Evolutionary conservation across 805 yeast genomes (phyloP).

Genomic region (Sugiyamaella americana): DNA sequence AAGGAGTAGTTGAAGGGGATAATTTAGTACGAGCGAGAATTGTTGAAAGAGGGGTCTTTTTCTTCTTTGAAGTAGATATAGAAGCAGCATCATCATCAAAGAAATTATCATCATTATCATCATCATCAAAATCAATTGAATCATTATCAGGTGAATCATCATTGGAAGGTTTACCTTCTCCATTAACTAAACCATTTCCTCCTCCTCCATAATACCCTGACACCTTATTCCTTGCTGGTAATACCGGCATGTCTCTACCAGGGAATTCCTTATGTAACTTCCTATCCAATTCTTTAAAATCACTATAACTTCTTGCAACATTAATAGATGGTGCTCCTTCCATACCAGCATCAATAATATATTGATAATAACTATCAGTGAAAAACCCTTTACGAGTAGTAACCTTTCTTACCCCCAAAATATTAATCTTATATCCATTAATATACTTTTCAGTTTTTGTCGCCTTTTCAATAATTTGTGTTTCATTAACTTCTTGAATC

Average conservation of each 20-base stretch:
- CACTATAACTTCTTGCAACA: constrained; percentile 58
- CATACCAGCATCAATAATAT: constrained; percentile 26
- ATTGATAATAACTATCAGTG: constrained; percentile 28
- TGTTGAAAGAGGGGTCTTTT: background rate
- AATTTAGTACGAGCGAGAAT: background rate
- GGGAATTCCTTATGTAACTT: constrained; percentile 52
- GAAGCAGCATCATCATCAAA: background rate
- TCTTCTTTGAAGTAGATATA: background rate
- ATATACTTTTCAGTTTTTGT: constrained; percentile 28
- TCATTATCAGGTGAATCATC: background rate
- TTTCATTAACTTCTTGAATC: constrained; percentile 16
- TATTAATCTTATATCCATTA: constrained; percentile 59
- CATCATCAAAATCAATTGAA: constrained; percentile 20
- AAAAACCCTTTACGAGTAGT: constrained; percentile 29
- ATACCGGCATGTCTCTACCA: constrained; percentile 53
- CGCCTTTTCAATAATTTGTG: constrained; percentile 13
- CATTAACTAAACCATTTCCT: background rate
- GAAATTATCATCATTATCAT: constrained; percentile 19
- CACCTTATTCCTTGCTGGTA: constrained; percentile 50
- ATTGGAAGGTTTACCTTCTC: background rate
- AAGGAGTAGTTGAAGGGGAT: background rate
- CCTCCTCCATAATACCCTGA: constrained; percentile 1
- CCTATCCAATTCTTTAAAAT: constrained; percentile 55
- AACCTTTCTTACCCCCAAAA: constrained; percentile 53
- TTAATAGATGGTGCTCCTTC: constrained; percentile 36